phyloP scores from a whole-genome alignment of 1,284 basidiomycete species.

The Taiwanofungus camphoratus region DNA sequence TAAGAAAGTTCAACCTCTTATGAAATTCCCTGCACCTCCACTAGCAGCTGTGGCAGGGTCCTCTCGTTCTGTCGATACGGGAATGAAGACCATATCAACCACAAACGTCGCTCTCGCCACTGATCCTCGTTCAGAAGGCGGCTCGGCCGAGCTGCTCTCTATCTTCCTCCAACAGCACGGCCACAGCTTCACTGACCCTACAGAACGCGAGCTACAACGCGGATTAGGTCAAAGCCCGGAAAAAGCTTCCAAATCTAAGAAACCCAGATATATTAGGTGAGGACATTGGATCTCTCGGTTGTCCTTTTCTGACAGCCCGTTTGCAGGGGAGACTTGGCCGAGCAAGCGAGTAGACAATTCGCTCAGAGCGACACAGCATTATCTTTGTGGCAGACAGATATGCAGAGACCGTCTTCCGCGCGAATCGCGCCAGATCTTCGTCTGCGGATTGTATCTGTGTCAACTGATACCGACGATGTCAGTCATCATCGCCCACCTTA shows the following conservation, averaged over 20 bases:
- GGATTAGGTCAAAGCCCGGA: slow-evolving; percentile 40
- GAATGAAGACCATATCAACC: slow-evolving; percentile 37
- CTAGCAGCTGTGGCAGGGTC: slow-evolving; percentile 8
- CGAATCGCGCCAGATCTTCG: slow-evolving; percentile 18
- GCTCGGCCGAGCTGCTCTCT: slow-evolving; percentile 35
- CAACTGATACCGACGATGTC: slow-evolving; percentile 13
- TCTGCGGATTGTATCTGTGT: slow-evolving; percentile 15
- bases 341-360: slow-evolving; percentile 36
- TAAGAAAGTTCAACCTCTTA: background rate
- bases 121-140: slow-evolving; percentile 37
- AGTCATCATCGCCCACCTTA: slow-evolving; percentile 17
- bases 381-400: slow-evolving; percentile 40
- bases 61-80: slow-evolving; percentile 6
- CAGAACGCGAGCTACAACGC: slow-evolving; percentile 32
- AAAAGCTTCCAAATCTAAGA: slow-evolving; percentile 32
- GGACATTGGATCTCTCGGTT: slow-evolving; percentile 6
- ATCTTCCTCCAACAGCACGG: slow-evolving; percentile 35
- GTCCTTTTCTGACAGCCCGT: background rate
- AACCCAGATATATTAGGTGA: slow-evolving; percentile 30
- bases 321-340: slow-evolving; percentile 44
- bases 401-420: slow-evolving; percentile 12
- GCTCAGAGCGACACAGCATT: slow-evolving; percentile 36
- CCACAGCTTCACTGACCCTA: slow-evolving; percentile 24
- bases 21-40: slow-evolving; percentile 6
- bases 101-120: slow-evolving; percentile 38